Percentiles rank a stretch among this genome's conserved stretches.
phyloP scores from a whole-genome alignment of 179 eudicot species.

The Spinacia oleracea region DNA sequence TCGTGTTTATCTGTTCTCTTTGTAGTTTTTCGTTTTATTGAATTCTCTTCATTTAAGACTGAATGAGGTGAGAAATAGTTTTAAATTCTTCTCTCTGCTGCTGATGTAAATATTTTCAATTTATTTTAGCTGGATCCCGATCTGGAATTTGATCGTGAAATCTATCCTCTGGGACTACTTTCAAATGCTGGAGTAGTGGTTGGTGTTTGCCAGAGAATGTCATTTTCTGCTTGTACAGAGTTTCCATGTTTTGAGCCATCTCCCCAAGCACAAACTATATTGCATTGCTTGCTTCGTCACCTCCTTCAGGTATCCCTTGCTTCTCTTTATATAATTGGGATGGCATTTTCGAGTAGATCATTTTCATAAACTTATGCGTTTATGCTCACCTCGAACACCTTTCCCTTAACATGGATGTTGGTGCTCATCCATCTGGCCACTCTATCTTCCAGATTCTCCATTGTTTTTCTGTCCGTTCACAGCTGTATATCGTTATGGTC shows the following conservation, averaged over 20 bases:
- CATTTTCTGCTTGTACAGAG: slow-evolving; percentile 92
- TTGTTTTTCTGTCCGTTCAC: neutral
- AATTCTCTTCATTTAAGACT: neutral
- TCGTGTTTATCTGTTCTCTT: neutral
- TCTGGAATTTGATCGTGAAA: slow-evolving; percentile 97
- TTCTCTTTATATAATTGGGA: neutral
- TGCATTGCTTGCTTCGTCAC: slow-evolving; percentile 93
- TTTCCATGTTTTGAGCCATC: slow-evolving; percentile 98
- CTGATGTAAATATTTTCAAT: slow-evolving; percentile 23
- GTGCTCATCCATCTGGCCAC: neutral
- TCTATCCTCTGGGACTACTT: slow-evolving; percentile 95
- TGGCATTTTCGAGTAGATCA: neutral
- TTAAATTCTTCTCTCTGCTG: neutral
- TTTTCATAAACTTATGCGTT: neutral
- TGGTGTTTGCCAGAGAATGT: slow-evolving; percentile 91
- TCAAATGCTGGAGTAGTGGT: slow-evolving; percentile 98
- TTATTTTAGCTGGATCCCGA: slow-evolving; percentile 89
- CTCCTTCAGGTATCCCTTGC: slow-evolving; percentile 76
- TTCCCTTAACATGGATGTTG: neutral
- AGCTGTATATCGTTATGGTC: neutral
- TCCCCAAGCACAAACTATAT: slow-evolving; percentile 95
- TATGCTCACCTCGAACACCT: neutral
- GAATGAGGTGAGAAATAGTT: neutral
- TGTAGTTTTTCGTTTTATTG: neutral
- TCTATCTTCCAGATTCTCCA: neutral